These are phyloP conservation scores for Mycena citricolor DNA, from an alignment of 1,284 basidiomycete species.

Conservation along the genomic window DNA sequence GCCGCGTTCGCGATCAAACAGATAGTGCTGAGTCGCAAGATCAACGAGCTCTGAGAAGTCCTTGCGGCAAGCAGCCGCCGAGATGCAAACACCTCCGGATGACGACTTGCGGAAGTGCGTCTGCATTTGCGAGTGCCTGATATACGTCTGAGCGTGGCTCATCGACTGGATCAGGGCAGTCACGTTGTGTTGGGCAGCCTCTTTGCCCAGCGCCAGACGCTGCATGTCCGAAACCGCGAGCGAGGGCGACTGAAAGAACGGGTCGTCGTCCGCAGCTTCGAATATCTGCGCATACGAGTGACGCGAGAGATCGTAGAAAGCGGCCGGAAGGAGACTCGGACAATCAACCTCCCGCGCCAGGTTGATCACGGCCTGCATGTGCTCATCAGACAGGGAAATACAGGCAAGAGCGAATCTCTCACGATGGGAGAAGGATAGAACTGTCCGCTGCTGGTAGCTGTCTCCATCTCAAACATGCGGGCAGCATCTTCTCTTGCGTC, in stretches of 20 bases:
- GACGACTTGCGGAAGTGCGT: conserved; percentile 40
- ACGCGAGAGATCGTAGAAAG: conserved; percentile 47
- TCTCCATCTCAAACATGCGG: conserved; percentile 45
- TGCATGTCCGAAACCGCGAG: conserved; percentile 56
- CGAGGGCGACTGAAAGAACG: conserved; percentile 39
- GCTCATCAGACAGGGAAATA: conserved; percentile 2
- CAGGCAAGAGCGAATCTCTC: conserved; percentile 26
- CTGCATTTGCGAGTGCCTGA: conserved; percentile 39
- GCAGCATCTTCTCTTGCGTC: conserved; percentile 6
- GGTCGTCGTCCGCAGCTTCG: conserved; percentile 53
- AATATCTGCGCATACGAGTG: conserved; percentile 67
- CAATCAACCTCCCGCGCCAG: conserved; percentile 9
- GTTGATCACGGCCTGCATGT: conserved; percentile 4
- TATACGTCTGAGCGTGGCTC: conserved; percentile 45
- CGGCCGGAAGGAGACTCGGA: conserved; percentile 7
- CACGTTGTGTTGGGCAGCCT: conserved; percentile 64
- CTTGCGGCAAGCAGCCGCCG: conserved; percentile 65
- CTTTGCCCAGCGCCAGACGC: conserved; percentile 67
- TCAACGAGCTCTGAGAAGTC: conserved; percentile 76
- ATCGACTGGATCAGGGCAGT: conserved; percentile 68
- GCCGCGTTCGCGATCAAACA: conserved; percentile 76
- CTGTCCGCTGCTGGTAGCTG: conserved; percentile 35
- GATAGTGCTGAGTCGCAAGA: conserved; percentile 78
- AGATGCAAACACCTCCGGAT: conserved; percentile 45
- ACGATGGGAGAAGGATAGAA: conserved; percentile 70